Percentiles rank a stretch among this genome's conserved stretches.
These are phyloP conservation scores for Pseudomonodictys pantanalensis DNA, from an alignment of 495 filamentous ascomycete species.

Conservation along the genomic window DNA sequence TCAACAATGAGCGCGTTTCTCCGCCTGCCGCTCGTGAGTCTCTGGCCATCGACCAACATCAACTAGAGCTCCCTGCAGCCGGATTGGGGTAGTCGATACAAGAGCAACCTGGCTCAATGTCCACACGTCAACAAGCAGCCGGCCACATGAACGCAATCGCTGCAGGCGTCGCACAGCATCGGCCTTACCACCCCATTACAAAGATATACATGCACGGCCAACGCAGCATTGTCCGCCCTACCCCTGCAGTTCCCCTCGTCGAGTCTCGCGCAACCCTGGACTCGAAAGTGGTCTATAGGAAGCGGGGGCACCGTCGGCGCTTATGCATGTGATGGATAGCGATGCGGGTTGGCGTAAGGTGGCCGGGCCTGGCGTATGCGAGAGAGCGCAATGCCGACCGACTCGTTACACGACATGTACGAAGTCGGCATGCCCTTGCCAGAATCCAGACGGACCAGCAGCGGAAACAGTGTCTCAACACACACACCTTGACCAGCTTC, in stretches of 20 bases:
- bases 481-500: too few relatives aligned
- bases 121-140: too few relatives aligned
- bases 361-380: slow-evolving; percentile 5
- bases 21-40: background rate
- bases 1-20: background rate
- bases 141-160: background rate
- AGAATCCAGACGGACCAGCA: too few relatives aligned
- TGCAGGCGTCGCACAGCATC: slow-evolving; percentile 15
- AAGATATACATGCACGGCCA: slow-evolving; percentile 19
- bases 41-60: background rate
- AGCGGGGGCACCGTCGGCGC: slow-evolving; percentile 3
- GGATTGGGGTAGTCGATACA: too few relatives aligned
- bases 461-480: too few relatives aligned
- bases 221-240: slow-evolving; percentile 2
- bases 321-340: slow-evolving; percentile 28
- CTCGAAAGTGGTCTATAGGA: slow-evolving; percentile 4
- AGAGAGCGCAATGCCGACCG: slow-evolving; percentile 13
- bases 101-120: too few relatives aligned
- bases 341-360: slow-evolving; percentile 8
- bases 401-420: slow-evolving; percentile 10
- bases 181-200: background rate
- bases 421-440: background rate
- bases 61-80: background rate
- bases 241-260: slow-evolving; percentile 2
- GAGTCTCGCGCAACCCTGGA: background rate